Percentiles rank a stretch among this genome's conserved stretches.
Conservation (phyloP, 1,284 basidiomycete species). For the Ceratobasidium sp. region DNA sequence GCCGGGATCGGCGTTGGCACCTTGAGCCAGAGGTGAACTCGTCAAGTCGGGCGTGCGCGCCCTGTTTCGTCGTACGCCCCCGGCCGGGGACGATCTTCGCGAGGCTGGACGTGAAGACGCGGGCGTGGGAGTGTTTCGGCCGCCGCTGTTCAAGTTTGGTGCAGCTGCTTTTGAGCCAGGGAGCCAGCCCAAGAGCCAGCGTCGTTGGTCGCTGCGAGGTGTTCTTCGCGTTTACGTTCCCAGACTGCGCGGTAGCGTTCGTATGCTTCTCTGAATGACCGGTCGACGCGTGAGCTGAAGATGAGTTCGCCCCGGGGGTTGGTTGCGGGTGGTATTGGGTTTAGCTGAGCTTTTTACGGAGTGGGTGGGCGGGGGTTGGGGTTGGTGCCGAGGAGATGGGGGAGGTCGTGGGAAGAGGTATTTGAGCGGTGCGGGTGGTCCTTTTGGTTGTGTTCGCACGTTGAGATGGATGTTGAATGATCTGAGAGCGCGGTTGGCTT, state of each 20-base stretch:
- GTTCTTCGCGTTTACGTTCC: constrained; percentile 77
- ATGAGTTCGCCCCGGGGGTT: constrained; percentile 97
- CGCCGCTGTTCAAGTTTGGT: neutral
- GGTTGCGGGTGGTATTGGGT: constrained; percentile 84
- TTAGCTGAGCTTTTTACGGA: constrained; percentile 61
- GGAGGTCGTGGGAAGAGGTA: constrained; percentile 65
- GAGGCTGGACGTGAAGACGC: constrained; percentile 11
- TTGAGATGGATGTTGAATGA: constrained; percentile 98
- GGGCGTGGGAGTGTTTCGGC: constrained; percentile 15
- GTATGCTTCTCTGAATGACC: constrained; percentile 86
- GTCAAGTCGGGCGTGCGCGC: constrained; percentile 8
- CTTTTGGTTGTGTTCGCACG: constrained; percentile 78
- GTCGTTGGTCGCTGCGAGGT: constrained; percentile 45
- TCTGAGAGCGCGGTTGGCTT: constrained; percentile 90
- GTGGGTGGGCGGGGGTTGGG: constrained; percentile 48
- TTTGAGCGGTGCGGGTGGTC: constrained; percentile 67
- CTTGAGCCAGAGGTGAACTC: constrained; percentile 12
- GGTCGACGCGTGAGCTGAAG: constrained; percentile 88
- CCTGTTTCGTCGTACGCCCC: constrained; percentile 8
- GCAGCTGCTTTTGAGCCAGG: neutral
- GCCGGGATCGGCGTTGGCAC: constrained; percentile 1
- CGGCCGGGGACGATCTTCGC: constrained; percentile 17
- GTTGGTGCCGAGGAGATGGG: constrained; percentile 48
- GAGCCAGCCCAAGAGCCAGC: constrained; percentile 39
- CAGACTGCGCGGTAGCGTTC: constrained; percentile 93